These are phyloP conservation scores for Alternaria longipes DNA, from an alignment of 2,329 filamentous ascomycete genomes.

Conservation along the genomic window DNA sequence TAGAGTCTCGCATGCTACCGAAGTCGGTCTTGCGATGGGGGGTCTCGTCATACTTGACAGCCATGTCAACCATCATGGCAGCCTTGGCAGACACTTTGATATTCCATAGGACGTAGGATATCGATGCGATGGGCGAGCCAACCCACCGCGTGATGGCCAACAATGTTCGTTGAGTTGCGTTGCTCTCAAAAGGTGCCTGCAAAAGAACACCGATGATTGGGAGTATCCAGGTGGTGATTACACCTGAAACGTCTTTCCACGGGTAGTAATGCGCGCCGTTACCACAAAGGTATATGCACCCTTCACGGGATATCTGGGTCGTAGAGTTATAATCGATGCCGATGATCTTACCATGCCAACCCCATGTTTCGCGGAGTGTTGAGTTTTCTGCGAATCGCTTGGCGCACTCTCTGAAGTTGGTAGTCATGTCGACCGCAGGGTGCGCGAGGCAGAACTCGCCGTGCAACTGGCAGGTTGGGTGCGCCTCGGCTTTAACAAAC, in stretches of 20 bases:
- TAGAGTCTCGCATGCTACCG: slow-evolving; percentile 53
- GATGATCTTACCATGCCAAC: slow-evolving; percentile 26
- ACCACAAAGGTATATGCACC: slow-evolving; percentile 50
- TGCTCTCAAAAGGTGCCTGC: slow-evolving; percentile 56
- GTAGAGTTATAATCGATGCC: slow-evolving; percentile 17
- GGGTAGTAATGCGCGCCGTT: slow-evolving; percentile 42
- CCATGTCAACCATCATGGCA: slow-evolving; percentile 54
- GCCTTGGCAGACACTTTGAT: slow-evolving; percentile 53
- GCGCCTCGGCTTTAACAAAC: background rate
- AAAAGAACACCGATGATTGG: slow-evolving; percentile 52
- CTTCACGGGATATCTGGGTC: slow-evolving; percentile 44
- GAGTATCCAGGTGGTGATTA: slow-evolving; percentile 55
- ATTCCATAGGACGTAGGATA: slow-evolving; percentile 54
- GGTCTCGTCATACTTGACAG: slow-evolving; percentile 42
- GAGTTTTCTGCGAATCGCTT: slow-evolving; percentile 5
- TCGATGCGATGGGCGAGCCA: slow-evolving; percentile 50
- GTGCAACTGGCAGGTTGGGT: background rate
- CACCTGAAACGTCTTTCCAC: slow-evolving; percentile 43
- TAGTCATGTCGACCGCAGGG: background rate
- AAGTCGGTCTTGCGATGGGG: slow-evolving; percentile 45
- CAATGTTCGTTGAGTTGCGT: slow-evolving; percentile 48
- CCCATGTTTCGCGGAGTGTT: slow-evolving; percentile 18
- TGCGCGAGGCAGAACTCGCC: background rate
- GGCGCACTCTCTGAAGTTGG: slow-evolving; percentile 6
- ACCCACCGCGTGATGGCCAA: slow-evolving; percentile 51